Evolutionary conservation across 805 yeast species (phyloP), one percentile per base, ranked within the genome.

Genomic region (Ogataea pilisensis): DNA sequence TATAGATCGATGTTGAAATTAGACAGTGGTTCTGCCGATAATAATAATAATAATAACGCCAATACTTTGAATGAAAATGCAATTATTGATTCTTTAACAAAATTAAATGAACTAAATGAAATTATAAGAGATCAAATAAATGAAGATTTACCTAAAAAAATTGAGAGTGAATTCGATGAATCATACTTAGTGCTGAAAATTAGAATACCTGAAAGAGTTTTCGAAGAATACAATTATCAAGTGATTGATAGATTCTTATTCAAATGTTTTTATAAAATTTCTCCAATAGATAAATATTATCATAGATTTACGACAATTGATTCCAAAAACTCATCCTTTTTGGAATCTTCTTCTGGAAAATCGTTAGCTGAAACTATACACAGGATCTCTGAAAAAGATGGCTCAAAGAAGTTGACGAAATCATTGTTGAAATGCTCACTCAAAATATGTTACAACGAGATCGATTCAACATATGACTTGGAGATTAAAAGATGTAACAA

Each of bases 1-100:
- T 63, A 78, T 3, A 65, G 93, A 29, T 60, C 62, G 31, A 46
- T 49, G 24, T 34, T 58, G 24, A 43, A 32, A 37, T 42, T 3
- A 38, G 38, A 5, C 32, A n/a, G n/a, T n/a, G n/a, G n/a, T n/a
- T n/a, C n/a, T n/a, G n/a, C n/a, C n/a, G n/a, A n/a, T n/a, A n/a
- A n/a, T n/a, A n/a, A n/a, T n/a, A n/a, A n/a, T n/a, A n/a, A n/a
- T n/a, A n/a, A n/a, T n/a, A n/a, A n/a, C n/a, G n/a, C n/a, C n/a
- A n/a, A n/a, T n/a, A n/a, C n/a, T 16, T 27, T 56, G 5, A 48
- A 27, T 13, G 42, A 42, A 17, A 20, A 30, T 1, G 19, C 35
- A 8, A 35, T 57, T 4, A 19, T 40, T 6, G 35, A 42, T 7
- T 42, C 51, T 11, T 5, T 54, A 26, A 4, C 45, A 16, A 33